Percentiles rank a stretch among this genome's conserved stretches.
phyloP scores from a whole-genome alignment of 2,329 filamentous ascomycete genomes.

The Nemania sp. region DNA sequence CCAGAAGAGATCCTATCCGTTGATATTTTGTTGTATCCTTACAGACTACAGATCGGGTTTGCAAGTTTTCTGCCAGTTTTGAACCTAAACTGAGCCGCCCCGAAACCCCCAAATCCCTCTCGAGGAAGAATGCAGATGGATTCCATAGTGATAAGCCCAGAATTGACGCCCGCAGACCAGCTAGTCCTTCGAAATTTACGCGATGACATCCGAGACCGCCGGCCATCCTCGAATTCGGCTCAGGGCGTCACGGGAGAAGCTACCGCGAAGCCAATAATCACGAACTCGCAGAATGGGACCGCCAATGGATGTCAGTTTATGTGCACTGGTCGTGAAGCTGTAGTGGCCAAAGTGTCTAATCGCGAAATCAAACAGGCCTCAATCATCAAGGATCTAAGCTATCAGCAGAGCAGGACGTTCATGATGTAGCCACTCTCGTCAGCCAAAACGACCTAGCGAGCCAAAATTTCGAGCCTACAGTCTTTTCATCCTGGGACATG shows the following conservation, averaged over 20 bases:
- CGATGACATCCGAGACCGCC: constrained; percentile 43
- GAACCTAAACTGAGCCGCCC: constrained; percentile 9
- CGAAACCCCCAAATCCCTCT: neutral
- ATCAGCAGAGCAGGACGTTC: constrained; percentile 33
- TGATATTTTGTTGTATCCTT: neutral
- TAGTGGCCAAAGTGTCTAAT: neutral
- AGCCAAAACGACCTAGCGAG: constrained; percentile 48
- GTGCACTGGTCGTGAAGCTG: neutral
- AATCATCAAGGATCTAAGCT: constrained; percentile 19
- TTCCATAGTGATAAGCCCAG: constrained; percentile 45
- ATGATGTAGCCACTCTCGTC: constrained; percentile 44
- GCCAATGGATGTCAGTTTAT: constrained; percentile 25
- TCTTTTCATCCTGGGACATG: constrained; percentile 50
- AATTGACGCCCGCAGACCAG: constrained; percentile 48
- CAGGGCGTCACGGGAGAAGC: constrained; percentile 14
- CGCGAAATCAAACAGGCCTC: constrained; percentile 15
- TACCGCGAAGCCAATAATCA: constrained; percentile 10
- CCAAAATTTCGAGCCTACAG: constrained; percentile 51
- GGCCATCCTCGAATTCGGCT: constrained; percentile 8
- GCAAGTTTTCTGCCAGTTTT: neutral
- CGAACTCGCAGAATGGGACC: constrained; percentile 8
- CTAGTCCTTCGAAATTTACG: constrained; percentile 48
- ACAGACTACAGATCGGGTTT: neutral
- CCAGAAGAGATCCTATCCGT: neutral
- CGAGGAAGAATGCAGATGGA: constrained; percentile 9